Evolutionary conservation across 2,329 filamentous ascomycete genomes (phyloP).

Genomic region (Exophiala bonariae): DNA sequence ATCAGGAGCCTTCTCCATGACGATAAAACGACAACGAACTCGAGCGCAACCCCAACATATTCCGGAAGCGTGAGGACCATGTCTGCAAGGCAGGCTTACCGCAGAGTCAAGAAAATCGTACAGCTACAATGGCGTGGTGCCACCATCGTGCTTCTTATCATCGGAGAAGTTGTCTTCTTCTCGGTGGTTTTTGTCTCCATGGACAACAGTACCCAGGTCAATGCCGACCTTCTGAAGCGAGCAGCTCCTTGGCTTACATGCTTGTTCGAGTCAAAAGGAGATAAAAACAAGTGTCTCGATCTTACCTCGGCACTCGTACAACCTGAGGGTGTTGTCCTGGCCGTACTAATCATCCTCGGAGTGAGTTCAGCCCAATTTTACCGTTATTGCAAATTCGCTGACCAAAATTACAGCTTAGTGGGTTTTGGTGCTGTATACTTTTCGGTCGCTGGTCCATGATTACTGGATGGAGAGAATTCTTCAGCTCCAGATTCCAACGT

Average conservation of each 20-base stretch:
- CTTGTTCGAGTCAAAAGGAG: constrained; percentile 56
- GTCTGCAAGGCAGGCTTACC: constrained; percentile 83
- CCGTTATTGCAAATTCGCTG: constrained; percentile 29
- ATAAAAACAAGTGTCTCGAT: constrained; percentile 67
- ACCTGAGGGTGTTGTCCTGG: constrained; percentile 73
- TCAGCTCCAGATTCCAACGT: constrained; percentile 48
- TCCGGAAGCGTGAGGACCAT: constrained; percentile 74
- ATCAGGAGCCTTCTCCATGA: constrained; percentile 77
- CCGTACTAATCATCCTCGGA: constrained; percentile 78
- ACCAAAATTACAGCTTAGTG: constrained; percentile 63
- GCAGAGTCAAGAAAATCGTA: constrained; percentile 80
- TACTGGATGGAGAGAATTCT: constrained; percentile 73
- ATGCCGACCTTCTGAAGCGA: constrained; percentile 55
- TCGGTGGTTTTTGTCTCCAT: constrained; percentile 86
- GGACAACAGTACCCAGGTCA: constrained; percentile 66
- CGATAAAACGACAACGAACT: constrained; percentile 62
- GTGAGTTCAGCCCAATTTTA: constrained; percentile 52
- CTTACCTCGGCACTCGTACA: constrained; percentile 65
- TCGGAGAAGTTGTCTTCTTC: constrained; percentile 91
- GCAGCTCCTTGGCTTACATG: constrained; percentile 71
- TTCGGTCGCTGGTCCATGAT: constrained; percentile 84
- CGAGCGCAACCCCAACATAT: constrained; percentile 73
- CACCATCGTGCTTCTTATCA: constrained; percentile 82
- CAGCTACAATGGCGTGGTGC: constrained; percentile 94
- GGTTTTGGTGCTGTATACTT: constrained; percentile 80